Percentiles rank a stretch among this genome's conserved stretches.
These are phyloP conservation scores for Prunus mongolica DNA, from an alignment of 306 rosid species.

Conservation along the genomic window DNA sequence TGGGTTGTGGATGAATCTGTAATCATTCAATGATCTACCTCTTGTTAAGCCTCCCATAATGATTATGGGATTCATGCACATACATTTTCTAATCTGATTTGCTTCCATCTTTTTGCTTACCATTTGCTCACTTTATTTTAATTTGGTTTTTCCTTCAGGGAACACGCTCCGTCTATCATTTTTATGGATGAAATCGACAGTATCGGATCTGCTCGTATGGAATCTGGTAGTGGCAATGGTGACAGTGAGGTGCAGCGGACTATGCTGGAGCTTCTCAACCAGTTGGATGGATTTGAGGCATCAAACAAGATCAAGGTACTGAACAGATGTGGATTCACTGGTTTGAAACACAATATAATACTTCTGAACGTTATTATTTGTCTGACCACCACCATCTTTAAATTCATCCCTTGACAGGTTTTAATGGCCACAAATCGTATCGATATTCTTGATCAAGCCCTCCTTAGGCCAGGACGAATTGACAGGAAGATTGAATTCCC, in stretches of 20 bases:
- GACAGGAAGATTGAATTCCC: slow-evolving; percentile 98
- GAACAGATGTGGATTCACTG: background rate
- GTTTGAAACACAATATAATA: background rate
- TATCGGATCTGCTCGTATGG: slow-evolving; percentile 99
- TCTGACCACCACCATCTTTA: background rate
- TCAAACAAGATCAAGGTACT: slow-evolving; percentile 96
- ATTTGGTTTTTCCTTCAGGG: slow-evolving; percentile 48
- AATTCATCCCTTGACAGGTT: slow-evolving; percentile 49
- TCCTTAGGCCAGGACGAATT: slow-evolving; percentile 96
- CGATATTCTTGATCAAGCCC: slow-evolving; percentile 98
- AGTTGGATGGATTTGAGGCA: slow-evolving; percentile 99
- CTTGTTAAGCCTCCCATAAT: background rate
- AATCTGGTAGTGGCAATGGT: slow-evolving; percentile 99
- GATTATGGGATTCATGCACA: background rate
- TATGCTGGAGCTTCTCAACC: slow-evolving; percentile 99
- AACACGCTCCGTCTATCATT: slow-evolving; percentile 98
- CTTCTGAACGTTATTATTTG: background rate
- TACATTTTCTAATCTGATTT: background rate
- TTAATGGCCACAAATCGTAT: slow-evolving; percentile 99
- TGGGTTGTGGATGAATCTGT: background rate
- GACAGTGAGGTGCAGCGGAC: slow-evolving; percentile 99
- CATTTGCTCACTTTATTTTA: background rate
- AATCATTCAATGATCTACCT: background rate
- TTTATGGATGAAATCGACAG: slow-evolving; percentile 99
- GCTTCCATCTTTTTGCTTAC: background rate